Base-by-base conservation (phyloP, 805 yeast genomes). In the Lachancea mirantina region DNA sequence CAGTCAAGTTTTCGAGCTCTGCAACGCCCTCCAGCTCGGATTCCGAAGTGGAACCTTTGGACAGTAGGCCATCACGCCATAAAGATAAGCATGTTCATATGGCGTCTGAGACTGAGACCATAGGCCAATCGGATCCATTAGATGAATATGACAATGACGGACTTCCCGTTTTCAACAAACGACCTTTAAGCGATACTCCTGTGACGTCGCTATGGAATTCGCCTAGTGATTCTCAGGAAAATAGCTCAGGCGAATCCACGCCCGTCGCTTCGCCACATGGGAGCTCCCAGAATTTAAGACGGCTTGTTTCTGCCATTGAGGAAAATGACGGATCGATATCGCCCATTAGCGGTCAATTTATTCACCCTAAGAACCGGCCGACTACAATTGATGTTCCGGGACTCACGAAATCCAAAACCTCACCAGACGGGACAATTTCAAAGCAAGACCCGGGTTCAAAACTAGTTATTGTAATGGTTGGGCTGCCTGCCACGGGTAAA, bases 391-490 rank as follows among this genome's bases (percentile, higher is more conserved):
- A 87, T 52, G 83, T 89, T 5, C 96, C 96, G 0, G 96, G 96
- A 1, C 80, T 85, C 40, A 87, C 96, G 0, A 72, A 81, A 30
- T 78, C 88, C 1, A 76, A 82, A 40, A 72, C 73, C 3, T 75
- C 87, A 0, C 92, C 94, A 1, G 89, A 84, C 52, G 84, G 84
- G 4, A 63, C 65, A 19, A 74, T 75, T 20, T 74, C 76, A 1
- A 64, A 70, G 14, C 56, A 55, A 22, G 96, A 85, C 50, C 77
- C 82, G 4, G 89, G 85, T 1, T 75, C 87, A 9, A 82, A 85
- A 51, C 68, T 89, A 33, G 94, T 89, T 10, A 84, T 89, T 38
- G 94, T 92, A 13, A 89, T 89, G 97, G 96, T 89, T 10, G 98
- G 98, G 17, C 29, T 38, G 23, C 94, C 94, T 8, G 89, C 92